Percentiles rank a stretch among this genome's conserved stretches.
Conservation (phyloP, 2,329 filamentous ascomycete genomes). For the Phaeoacremonium minimum region DNA sequence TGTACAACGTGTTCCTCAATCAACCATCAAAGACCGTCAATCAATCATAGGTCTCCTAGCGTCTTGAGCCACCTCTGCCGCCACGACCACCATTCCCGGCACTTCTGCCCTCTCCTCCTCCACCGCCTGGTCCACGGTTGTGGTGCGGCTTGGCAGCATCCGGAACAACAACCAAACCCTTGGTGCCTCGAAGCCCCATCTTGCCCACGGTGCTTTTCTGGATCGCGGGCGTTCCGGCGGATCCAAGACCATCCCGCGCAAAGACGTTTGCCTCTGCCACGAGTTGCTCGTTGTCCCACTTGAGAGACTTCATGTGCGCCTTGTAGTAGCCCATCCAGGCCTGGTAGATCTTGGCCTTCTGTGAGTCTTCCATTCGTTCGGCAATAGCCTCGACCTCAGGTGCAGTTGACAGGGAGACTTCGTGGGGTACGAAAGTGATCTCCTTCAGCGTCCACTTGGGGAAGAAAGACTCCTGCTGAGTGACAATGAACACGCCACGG, state of each 20-base stretch:
- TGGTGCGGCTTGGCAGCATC: no score
- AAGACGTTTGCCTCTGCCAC: slow-evolving; percentile 48
- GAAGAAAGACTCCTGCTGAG: slow-evolving; percentile 46
- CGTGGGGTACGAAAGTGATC: slow-evolving; percentile 45
- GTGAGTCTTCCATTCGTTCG: slow-evolving; percentile 34
- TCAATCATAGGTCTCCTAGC: no score
- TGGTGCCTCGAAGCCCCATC: slow-evolving; percentile 52
- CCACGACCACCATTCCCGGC: no score
- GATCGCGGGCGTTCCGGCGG: slow-evolving; percentile 40
- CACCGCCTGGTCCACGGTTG: no score
- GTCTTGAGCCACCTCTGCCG: no score
- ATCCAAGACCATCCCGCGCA: slow-evolving; percentile 41
- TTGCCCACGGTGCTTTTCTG: slow-evolving; percentile 44
- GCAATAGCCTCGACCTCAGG: slow-evolving; percentile 31
- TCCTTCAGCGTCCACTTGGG: slow-evolving; percentile 44
- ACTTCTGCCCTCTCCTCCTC: no score
- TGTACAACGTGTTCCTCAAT: no score
- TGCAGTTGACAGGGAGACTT: slow-evolving; percentile 37
- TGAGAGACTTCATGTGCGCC: slow-evolving; percentile 37
- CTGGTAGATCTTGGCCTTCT: slow-evolving; percentile 47
- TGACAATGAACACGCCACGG: slow-evolving; percentile 56
- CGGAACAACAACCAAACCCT: slow-evolving; percentile 29
- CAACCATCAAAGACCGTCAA: no score
- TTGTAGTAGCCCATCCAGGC: slow-evolving; percentile 56
- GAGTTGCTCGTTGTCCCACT: slow-evolving; percentile 36